Conservation (phyloP, 1,139 yeast species). For the Protomyces inundatus region DNA sequence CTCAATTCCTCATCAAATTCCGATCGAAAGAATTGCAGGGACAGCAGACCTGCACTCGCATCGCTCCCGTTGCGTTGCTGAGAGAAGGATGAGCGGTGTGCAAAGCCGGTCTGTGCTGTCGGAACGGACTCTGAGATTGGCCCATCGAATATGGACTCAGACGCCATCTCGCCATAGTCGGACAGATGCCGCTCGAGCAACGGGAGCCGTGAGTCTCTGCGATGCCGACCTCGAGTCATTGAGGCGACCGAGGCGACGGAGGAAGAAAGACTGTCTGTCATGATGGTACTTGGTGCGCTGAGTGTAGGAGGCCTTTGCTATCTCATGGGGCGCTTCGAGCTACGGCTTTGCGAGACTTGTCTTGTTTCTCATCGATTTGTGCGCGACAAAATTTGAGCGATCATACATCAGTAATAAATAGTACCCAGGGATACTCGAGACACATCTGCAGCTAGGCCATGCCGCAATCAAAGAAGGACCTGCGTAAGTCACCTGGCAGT, state of each 20-base stretch:
- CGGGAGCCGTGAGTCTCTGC: constrained; percentile 24
- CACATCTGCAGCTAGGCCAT: neutral
- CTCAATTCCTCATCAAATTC: constrained; percentile 25
- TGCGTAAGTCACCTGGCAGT: constrained; percentile 13
- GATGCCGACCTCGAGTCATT: neutral
- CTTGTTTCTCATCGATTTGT: neutral
- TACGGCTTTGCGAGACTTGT: neutral
- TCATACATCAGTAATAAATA: too few species aligned
- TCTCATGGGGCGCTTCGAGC: neutral
- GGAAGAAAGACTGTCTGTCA: neutral
- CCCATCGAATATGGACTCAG: constrained; percentile 28
- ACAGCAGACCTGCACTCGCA: constrained; percentile 26
- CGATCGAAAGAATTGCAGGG: constrained; percentile 25
- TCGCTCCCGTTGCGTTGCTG: constrained; percentile 8
- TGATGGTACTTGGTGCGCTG: neutral
- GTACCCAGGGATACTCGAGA: too few species aligned
- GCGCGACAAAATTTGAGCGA: neutral
- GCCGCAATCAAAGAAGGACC: constrained; percentile 26
- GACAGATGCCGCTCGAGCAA: constrained; percentile 21
- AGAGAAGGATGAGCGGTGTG: constrained; percentile 20
- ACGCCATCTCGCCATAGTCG: constrained; percentile 27
- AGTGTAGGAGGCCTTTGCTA: neutral
- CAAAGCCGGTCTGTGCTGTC: constrained; percentile 26
- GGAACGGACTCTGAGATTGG: constrained; percentile 29
- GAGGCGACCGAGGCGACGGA: neutral